Evolutionary conservation across 129 eudicot genomes (phyloP).

Genomic region (Chrysanthemum seticuspe): DNA sequence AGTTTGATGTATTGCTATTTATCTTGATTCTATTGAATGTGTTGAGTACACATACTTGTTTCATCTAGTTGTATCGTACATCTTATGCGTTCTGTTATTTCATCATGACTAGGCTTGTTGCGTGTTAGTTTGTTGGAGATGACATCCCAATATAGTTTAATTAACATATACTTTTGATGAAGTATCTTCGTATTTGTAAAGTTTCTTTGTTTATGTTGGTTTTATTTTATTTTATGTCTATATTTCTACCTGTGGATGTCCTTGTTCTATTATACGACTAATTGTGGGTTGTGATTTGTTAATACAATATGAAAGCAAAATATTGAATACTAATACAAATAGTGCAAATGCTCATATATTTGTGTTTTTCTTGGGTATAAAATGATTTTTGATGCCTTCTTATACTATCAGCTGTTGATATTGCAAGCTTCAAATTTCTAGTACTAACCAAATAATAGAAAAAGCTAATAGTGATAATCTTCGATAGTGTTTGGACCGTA

Average conservation of each 20-base stretch:
- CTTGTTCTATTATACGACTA: not conserved
- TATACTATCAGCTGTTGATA: no score
- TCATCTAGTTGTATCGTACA: not conserved
- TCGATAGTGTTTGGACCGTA: no score
- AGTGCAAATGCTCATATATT: no score
- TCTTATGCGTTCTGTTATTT: not conserved
- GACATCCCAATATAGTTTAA: not conserved
- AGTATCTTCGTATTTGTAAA: not conserved
- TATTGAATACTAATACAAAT: no score
- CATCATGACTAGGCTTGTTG: slow-evolving; percentile 1
- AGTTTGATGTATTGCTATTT: not conserved
- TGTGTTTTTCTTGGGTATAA: no score
- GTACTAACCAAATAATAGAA: no score
- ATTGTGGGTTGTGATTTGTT: no score
- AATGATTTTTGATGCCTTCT: no score
- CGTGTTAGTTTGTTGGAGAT: not conserved
- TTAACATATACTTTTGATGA: not conserved
- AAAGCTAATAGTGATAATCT: no score
- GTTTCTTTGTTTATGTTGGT: not conserved
- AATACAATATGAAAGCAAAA: no score
- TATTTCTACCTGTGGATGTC: not conserved
- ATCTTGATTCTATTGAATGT: not conserved
- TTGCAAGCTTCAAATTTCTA: no score
- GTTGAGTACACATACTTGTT: not conserved
- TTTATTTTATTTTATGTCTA: not conserved